Percentiles rank a stretch among this genome's conserved stretches.
These are phyloP conservation scores for barley (Hordeum vulgare) DNA, from an alignment of 176 grass and related monocot species.

Conservation along the genomic window MorexV3_pseudomolecules_assembly NC_058524.1:488296120-488296619, in stretches of 20 bases:
- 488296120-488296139: conserved; percentile 29
- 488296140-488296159: conserved; percentile 59
- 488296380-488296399: background rate
- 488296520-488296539: too few relatives aligned
- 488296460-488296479: background rate
- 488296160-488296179: background rate
- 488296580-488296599: too few relatives aligned
- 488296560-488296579: too few relatives aligned
- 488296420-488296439: too few relatives aligned
- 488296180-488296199: conserved; percentile 34
- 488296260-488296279: conserved; percentile 33
- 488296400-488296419: too few relatives aligned
- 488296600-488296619: too few relatives aligned
- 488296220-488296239: conserved; percentile 25
- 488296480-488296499: background rate
- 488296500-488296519: too few relatives aligned
- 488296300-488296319: background rate
- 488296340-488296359: background rate
- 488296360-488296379: background rate
- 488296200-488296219: conserved; percentile 20
- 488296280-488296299: conserved; percentile 13
- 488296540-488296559: too few relatives aligned
- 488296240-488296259: conserved; percentile 27
- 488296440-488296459: too few relatives aligned
- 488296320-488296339: background rate